Evolutionary conservation across 1,284 basidiomycete species (phyloP), one percentile per base, ranked within the genome.

Genomic region (Sphaerobolus stellatus): DNA sequence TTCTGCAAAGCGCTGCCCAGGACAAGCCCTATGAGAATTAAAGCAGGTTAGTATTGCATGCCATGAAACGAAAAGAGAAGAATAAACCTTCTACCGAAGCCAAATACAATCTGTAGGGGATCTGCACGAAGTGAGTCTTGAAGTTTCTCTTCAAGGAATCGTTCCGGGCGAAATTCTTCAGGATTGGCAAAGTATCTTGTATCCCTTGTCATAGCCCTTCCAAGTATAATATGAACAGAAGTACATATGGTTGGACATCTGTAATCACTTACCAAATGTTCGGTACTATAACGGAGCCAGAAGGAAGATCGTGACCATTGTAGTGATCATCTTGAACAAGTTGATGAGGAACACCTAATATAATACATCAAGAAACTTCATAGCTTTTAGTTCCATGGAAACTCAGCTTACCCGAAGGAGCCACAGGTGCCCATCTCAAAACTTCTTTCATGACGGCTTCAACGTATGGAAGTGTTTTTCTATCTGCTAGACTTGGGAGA

Each of bases 1-100:
- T 50, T 68, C 65, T 11, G 70, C 67, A 27, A 71, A 61, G 56
- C 62, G 63, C 62, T 68, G 66, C 1, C 70, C 71, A 1, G 70
- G 68, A 52, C 69, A 71, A 8, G 56, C 51, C 7, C 58, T 61
- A n/a, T n/a, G 84, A 72, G 33, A 88, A 71, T 30, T 73, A 71
- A 0, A 85, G 84, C 62, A 84, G 87, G 68, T 88, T 86, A 22
- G 84, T 82, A 66, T 89, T n/a, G n/a, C n/a, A n/a, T n/a, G n/a
- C n/a, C n/a, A n/a, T n/a, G n/a, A n/a, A n/a, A n/a, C n/a, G n/a
- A n/a, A n/a, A n/a, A n/a, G n/a, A n/a, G 11, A n/a, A n/a, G 33
- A 11, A 36, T n/a, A 11, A 11, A n/a, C 33, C 33, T 36, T n/a
- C 33, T 36, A 16, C 47, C 47, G 25, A 48, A 48, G 6, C 30